phyloP scores from a whole-genome alignment of 495 filamentous ascomycete genomes.

The Hypomontagnella monticulosa region DNA sequence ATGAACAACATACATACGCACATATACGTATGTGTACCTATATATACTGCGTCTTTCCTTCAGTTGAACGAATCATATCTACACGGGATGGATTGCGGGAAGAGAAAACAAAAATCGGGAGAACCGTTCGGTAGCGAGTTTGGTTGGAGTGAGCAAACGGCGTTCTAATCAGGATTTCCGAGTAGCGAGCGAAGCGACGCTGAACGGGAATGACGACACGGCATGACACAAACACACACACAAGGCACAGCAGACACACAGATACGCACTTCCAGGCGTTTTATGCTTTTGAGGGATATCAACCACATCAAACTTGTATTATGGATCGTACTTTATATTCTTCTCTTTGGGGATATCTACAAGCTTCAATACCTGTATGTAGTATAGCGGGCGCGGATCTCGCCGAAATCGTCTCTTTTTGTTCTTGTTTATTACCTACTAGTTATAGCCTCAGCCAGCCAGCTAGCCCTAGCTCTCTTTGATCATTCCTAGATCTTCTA shows the following conservation, averaged over 20 bases:
- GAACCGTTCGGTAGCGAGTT: neutral
- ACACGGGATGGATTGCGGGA: too few species aligned
- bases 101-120: conserved; percentile 1
- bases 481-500: neutral
- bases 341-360: neutral
- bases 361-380: conserved; percentile 27
- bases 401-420: conserved; percentile 16
- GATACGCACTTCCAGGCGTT: neutral
- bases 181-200: conserved; percentile 15
- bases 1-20: conserved; percentile 24
- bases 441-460: too few species aligned
- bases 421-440: neutral
- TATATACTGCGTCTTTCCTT: neutral
- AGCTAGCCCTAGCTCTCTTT: conserved; percentile 8
- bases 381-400: conserved; percentile 22
- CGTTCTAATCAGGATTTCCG: conserved; percentile 15
- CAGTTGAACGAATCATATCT: too few species aligned
- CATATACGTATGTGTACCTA: neutral
- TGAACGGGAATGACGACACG: conserved; percentile 28
- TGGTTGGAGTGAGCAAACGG: neutral
- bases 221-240: conserved; percentile 1
- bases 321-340: conserved; percentile 10
- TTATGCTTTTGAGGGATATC: conserved; percentile 13
- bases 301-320: conserved; percentile 24
- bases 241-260: neutral